These are phyloP conservation scores for Geranium incanum DNA, from an alignment of 441 rosid species.

Conservation along the genomic window DNA sequence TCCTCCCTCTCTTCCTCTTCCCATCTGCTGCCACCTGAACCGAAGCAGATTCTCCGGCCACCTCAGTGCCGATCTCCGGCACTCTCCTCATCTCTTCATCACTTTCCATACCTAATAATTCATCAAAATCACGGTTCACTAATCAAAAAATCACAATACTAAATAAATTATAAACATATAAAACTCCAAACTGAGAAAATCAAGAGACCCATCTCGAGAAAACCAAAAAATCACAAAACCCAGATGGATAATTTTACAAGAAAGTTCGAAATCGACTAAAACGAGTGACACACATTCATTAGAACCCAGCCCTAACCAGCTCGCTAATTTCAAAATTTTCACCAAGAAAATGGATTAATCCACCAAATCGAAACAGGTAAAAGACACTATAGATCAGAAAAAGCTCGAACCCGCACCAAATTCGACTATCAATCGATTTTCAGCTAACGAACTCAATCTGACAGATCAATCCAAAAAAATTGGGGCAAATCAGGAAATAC, in stretches of 20 bases:
- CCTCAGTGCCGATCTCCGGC: constrained; percentile 76
- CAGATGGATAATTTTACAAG: constrained; percentile 9
- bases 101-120: constrained; percentile 64
- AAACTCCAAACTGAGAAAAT: constrained; percentile 18
- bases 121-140: background rate
- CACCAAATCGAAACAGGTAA: background rate
- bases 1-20: constrained; percentile 72
- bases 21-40: constrained; percentile 42
- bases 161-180: background rate
- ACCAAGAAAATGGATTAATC: background rate
- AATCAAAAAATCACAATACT: constrained; percentile 1
- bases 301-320: background rate
- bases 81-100: constrained; percentile 96
- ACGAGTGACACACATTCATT: background rate
- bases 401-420: background rate
- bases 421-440: background rate
- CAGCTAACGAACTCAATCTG: background rate
- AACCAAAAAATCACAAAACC: constrained; percentile 13
- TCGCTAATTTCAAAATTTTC: background rate
- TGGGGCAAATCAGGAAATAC: background rate
- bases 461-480: background rate
- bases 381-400: too few species aligned
- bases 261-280: background rate
- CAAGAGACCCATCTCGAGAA: constrained; percentile 19
- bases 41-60: constrained; percentile 37